Evolutionary conservation across 2,329 filamentous ascomycete genomes (phyloP).

Genomic region (Aureobasidium namibiae): DNA sequence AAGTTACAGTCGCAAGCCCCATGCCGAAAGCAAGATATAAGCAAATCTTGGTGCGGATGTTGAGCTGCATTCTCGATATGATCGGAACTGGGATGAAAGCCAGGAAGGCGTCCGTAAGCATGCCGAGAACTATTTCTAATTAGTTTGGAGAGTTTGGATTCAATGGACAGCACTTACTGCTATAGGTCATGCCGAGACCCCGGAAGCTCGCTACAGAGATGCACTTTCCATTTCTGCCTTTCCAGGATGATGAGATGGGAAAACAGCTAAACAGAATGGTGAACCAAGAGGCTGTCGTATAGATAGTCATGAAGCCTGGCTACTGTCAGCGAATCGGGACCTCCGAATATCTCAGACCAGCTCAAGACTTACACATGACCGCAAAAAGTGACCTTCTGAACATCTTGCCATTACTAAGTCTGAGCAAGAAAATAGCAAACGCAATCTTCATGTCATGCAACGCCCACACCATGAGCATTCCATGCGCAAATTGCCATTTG

Average conservation of each 20-base stretch:
- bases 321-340: conserved; percentile 15
- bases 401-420: conserved; percentile 32
- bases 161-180: conserved; percentile 23
- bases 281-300: conserved; percentile 36
- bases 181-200: conserved; percentile 41
- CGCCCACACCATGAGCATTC: conserved; percentile 39
- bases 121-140: conserved; percentile 27
- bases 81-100: conserved; percentile 36
- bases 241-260: conserved; percentile 39
- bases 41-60: conserved; percentile 34
- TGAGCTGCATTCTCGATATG: conserved; percentile 36
- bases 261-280: conserved; percentile 42
- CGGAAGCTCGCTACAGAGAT: conserved; percentile 33
- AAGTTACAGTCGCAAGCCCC: conserved; percentile 34
- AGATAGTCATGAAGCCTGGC: conserved; percentile 34
- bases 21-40: conserved; percentile 29
- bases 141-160: not conserved
- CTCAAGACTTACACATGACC: conserved; percentile 33
- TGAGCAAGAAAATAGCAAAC: conserved; percentile 38
- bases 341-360: not conserved
- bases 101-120: conserved; percentile 33
- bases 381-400: conserved; percentile 36
- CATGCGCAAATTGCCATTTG: conserved; percentile 39
- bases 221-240: conserved; percentile 33
- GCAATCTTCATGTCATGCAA: conserved; percentile 42